A percentile compares a stretch with the other conserved stretches of the same genome.
Conservation (phyloP, 768 basidiomycete genomes). For the Lepiota brunneoincarnata region DNA sequence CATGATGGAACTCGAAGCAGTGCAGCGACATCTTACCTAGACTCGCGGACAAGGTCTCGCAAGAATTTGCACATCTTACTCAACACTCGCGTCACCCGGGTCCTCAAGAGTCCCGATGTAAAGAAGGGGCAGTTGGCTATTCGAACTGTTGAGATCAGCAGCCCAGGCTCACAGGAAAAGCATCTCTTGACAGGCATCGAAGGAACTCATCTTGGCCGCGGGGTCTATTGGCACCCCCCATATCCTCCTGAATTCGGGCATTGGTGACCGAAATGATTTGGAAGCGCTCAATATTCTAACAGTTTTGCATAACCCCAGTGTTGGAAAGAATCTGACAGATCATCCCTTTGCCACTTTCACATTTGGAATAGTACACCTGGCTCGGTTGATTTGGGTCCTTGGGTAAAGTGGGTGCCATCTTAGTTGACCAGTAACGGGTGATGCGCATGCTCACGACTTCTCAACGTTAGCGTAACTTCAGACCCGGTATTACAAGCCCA, state of each 20-base stretch:
- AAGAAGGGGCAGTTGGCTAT: not conserved
- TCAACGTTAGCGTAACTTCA: not conserved
- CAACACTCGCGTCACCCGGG: conserved; percentile 22
- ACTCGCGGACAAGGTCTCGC: conserved; percentile 16
- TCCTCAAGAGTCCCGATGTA: conserved; percentile 2
- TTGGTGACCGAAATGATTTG: not conserved
- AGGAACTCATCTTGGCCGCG: conserved; percentile 28
- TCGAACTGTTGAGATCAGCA: not conserved
- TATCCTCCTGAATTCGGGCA: no score
- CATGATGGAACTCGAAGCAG: conserved; percentile 19
- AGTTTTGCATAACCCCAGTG: conserved; percentile 18
- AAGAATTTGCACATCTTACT: conserved; percentile 28
- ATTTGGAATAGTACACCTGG: not conserved
- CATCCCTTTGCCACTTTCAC: conserved; percentile 7
- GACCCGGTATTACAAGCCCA: not conserved
- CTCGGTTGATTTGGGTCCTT: conserved; percentile 3
- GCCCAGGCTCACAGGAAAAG: not conserved
- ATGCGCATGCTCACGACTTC: not conserved
- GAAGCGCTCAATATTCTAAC: not conserved
- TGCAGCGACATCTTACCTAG: conserved; percentile 23
- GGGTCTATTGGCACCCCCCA: conserved; percentile 27
- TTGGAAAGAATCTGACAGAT: conserved; percentile 17
- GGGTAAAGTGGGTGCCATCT: conserved; percentile 5
- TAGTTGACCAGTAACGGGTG: not conserved
- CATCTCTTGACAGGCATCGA: conserved; percentile 15